Percentiles rank a stretch among this genome's conserved stretches.
These are phyloP conservation scores for Zygoascus tannicola DNA, from an alignment of 805 yeast genomes.

Conservation along the genomic window DNA sequence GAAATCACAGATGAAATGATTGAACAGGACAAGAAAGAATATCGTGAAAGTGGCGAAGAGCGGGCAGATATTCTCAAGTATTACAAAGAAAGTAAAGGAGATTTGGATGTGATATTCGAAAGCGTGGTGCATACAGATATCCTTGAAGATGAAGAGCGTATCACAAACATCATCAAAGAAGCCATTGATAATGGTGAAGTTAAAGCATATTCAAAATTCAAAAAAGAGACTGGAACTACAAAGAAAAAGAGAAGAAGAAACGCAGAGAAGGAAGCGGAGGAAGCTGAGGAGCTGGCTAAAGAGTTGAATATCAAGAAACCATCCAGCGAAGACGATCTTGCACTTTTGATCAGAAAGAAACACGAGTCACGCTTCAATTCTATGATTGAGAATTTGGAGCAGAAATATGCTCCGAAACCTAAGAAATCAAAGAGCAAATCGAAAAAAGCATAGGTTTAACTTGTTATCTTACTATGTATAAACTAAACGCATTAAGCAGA, in stretches of 20 bases:
- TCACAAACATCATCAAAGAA: constrained; percentile 42
- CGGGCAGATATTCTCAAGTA: constrained; percentile 49
- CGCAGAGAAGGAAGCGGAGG: constrained; percentile 32
- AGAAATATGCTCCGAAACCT: constrained; percentile 22
- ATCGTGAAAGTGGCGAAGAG: constrained; percentile 41
- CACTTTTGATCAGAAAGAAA: constrained; percentile 29
- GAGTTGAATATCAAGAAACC: constrained; percentile 35
- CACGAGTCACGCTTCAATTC: constrained; percentile 21
- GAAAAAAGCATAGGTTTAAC: not conserved
- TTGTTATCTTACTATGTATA: not conserved
- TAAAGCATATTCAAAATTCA: constrained; percentile 38
- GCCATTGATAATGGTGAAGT: constrained; percentile 35
- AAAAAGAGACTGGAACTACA: constrained; percentile 37
- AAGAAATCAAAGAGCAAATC: constrained; percentile 8
- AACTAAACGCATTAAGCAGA: no score
- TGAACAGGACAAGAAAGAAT: constrained; percentile 54
- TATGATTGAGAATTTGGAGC: constrained; percentile 26
- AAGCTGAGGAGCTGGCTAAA: constrained; percentile 50
- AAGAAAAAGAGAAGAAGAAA: constrained; percentile 40
- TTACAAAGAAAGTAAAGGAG: constrained; percentile 55
- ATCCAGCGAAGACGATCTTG: constrained; percentile 25
- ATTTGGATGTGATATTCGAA: constrained; percentile 61
- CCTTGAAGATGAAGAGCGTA: constrained; percentile 51
- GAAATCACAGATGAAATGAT: constrained; percentile 38
- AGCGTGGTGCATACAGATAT: constrained; percentile 69